phyloP scores from a whole-genome alignment of 805 yeast genomes.

The Tetrapisispora fleetii region DNA sequence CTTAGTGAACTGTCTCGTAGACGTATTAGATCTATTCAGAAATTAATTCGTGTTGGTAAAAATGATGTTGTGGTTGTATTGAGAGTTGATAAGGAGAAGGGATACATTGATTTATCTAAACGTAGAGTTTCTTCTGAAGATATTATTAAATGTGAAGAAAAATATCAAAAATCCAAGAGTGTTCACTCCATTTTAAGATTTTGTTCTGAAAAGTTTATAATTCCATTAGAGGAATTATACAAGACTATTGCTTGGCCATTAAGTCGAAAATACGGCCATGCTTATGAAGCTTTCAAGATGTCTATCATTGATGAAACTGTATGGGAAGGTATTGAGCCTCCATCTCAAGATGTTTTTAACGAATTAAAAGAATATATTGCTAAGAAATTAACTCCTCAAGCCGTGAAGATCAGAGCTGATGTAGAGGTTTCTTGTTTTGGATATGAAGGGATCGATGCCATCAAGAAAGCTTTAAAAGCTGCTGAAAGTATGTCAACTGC shows the following conservation, averaged over 20 bases:
- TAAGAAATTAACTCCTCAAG: slow-evolving; percentile 94
- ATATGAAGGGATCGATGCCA: slow-evolving; percentile 97
- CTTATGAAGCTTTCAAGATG: slow-evolving; percentile 92
- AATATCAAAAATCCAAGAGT: slow-evolving; percentile 92
- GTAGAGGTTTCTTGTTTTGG: slow-evolving; percentile 94
- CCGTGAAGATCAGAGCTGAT: slow-evolving; percentile 94
- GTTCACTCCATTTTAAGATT: slow-evolving; percentile 96
- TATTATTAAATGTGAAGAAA: slow-evolving; percentile 92
- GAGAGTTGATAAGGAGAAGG: slow-evolving; percentile 97
- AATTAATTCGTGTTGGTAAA: slow-evolving; percentile 94
- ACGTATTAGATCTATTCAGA: slow-evolving; percentile 96
- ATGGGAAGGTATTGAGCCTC: slow-evolving; percentile 69
- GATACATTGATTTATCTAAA: slow-evolving; percentile 93
- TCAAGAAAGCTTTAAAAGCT: slow-evolving; percentile 74
- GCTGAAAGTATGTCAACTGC: slow-evolving; percentile 83
- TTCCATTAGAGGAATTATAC: slow-evolving; percentile 78
- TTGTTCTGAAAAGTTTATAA: slow-evolving; percentile 92
- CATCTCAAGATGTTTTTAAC: slow-evolving; percentile 62
- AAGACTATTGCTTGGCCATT: slow-evolving; percentile 94
- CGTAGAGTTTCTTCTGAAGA: slow-evolving; percentile 98
- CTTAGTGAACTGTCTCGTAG: slow-evolving; percentile 94
- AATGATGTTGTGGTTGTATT: slow-evolving; percentile 96
- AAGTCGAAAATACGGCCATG: slow-evolving; percentile 91
- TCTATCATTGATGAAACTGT: slow-evolving; percentile 84
- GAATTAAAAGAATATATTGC: slow-evolving; percentile 83